Base-by-base conservation (phyloP, 2,329 filamentous ascomycete species). In the Parafenestella ontariensis region DNA sequence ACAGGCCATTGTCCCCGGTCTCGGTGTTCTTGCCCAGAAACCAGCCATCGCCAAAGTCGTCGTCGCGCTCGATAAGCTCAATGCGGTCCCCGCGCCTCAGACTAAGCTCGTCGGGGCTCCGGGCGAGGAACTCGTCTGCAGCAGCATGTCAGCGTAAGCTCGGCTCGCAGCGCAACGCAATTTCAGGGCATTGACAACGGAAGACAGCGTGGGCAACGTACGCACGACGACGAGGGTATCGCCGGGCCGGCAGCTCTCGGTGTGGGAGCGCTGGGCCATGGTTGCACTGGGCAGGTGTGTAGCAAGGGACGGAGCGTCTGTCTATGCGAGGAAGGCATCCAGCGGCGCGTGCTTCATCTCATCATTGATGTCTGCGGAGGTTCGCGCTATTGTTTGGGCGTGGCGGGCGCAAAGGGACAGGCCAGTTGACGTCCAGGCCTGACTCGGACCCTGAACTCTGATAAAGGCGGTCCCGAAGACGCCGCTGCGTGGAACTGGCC, bases 71-170 rank as follows among this genome's bases (percentile, higher is more conserved):
- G 61, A 94, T 86, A 59, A 96, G 79, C 78, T 94, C 89, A 58
- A 96, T 89, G 60, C 89, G 87, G 69, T 95, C 90, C 66, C 90
- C 93, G 71, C 96, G 96, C 50, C 86, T 82, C 62, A 99, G 83
- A 66, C 87, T 96, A 71, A 99, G 83, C 82, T 99, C 95, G 78
- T 99, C 95, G 53, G 91, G 89, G 76, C 92, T 96, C 64, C 95
- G 88, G 53, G 94, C 93, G 65, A 88, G 82, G 76, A 99, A 98
- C 78, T 97, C 92, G 78, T 99, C 92, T 96, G 64, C 44, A 49
- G 36, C 6, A 26, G 39, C 24, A 11, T 44, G 59, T 62, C 46
- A 66, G 58, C 54, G 23, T 18, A 18, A 18, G 20, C 20, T 18
- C 21, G 24, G 18, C 39, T 10, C 6, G 15, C 8, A 23, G 24